Evolutionary conservation across 1,284 basidiomycete species (phyloP), one percentile per base, ranked within the genome.

Genomic region (Violaceomyces palustris): DNA sequence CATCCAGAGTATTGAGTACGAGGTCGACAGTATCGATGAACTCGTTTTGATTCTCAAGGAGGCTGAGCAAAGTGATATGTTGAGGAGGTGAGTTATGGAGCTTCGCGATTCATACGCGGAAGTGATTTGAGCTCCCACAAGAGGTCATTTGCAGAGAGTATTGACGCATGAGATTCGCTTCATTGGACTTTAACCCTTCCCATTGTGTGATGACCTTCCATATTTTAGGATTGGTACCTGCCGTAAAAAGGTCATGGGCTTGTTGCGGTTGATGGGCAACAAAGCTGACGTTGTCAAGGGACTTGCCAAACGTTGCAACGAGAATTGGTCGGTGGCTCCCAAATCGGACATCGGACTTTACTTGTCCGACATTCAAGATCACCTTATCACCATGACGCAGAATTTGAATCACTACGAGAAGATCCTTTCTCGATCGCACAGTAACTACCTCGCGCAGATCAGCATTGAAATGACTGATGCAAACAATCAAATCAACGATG

Each of bases 271-370:
- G 41, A 97, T 99, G 93, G 94, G 94, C 28, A 97, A 94, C 77
- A 99, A 99, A 78, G 94, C 94, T 35, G 94, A 99, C 72, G 94
- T 99, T 51, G 94, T 99, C 55, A 99, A 98, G 74, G 94, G 94
- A 14, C 78, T 99, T 27, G 92, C 93, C 24, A 99, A 99, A 77
- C 81, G 93, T 56, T 73, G 92, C 72, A 99, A 98, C 73, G 94
- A 98, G 77, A 94, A 98, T 72, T 99, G 94, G 94, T 83, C 87
- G 43, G 87, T 98, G 8, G 93, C 94, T 12, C 94, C 94, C 0
- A 97, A 94, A 55, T 88, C 88, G 8, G 93, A 99, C 74, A 98
- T 99, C 57, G 92, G 93, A 1, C 80, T 97, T 6, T 92, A 94
- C 76, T 82, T 96, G 2, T 93, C 88, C 6, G 91, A 94, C 78